Percentiles rank a stretch among this genome's conserved stretches.
These are phyloP conservation scores for Misopates orontium DNA, from an alignment of 257 asterid genomes.

Conservation along the genomic window DNA sequence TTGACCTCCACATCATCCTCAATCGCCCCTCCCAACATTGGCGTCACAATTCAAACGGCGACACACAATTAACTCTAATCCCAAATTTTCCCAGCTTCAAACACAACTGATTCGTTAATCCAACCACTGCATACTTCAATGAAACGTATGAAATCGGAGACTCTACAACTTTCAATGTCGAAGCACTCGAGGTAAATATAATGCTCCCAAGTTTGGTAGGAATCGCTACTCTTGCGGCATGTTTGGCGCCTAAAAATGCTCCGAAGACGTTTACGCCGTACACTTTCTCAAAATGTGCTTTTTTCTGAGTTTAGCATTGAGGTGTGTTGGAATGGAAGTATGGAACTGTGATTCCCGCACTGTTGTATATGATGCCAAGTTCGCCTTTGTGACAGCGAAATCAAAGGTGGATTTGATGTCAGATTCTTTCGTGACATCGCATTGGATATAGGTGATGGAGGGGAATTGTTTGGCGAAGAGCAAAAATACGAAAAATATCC, in stretches of 20 bases:
- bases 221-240: constrained; percentile 4
- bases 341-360: background rate
- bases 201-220: background rate
- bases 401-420: background rate
- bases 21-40: background rate
- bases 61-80: constrained; percentile 9
- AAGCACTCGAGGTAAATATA: background rate
- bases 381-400: background rate
- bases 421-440: background rate
- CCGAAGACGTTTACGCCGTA: constrained; percentile 1
- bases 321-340: no score
- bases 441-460: background rate
- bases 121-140: background rate
- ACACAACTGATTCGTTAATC: background rate
- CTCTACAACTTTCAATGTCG: background rate
- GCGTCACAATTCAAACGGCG: background rate
- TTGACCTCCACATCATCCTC: background rate
- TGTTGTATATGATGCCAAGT: constrained; percentile 15
- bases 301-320: background rate
- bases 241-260: background rate
- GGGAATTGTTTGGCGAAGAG: background rate
- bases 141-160: background rate
- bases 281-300: background rate
- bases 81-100: background rate
- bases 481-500: no score